Evolutionary conservation across 352 stramenopile genomes (phyloP).

Genomic region (Pythium sukuiense): DNA sequence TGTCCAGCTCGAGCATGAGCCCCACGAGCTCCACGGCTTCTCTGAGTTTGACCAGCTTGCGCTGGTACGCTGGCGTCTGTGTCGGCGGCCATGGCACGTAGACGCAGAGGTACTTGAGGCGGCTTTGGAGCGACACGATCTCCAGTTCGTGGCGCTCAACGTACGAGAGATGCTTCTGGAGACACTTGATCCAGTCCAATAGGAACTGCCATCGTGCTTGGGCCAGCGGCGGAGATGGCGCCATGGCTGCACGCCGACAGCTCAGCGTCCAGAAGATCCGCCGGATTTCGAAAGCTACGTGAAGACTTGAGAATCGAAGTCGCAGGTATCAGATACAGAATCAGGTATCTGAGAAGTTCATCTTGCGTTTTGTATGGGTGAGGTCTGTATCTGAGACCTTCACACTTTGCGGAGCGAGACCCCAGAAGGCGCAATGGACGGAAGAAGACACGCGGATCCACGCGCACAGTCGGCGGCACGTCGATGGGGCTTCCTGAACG

Average conservation of each 20-base stretch:
- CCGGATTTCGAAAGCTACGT: neutral
- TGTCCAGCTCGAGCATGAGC: slow-evolving; percentile 16
- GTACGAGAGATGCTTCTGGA: slow-evolving; percentile 20
- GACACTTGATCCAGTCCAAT: slow-evolving; percentile 10
- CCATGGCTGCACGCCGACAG: neutral
- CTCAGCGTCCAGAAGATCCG: neutral
- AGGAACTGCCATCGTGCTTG: slow-evolving; percentile 17
- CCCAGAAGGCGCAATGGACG: no score
- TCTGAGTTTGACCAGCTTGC: slow-evolving; percentile 7
- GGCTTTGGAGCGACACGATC: slow-evolving; percentile 16
- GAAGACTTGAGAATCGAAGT: neutral
- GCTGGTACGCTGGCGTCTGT: slow-evolving; percentile 4
- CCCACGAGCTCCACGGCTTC: slow-evolving; percentile 24
- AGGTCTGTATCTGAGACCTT: neutral
- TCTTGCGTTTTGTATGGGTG: neutral
- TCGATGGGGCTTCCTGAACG: slow-evolving; percentile 21
- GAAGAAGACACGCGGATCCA: slow-evolving; percentile 29
- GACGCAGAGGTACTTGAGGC: slow-evolving; percentile 20
- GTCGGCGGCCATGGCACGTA: slow-evolving; percentile 20
- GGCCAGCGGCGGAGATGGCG: neutral
- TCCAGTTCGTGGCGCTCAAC: slow-evolving; percentile 21
- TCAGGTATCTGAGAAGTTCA: neutral
- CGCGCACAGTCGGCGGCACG: slow-evolving; percentile 16
- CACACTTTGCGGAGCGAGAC: no score
- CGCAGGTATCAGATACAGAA: neutral